These are phyloP conservation scores for Dictyostelium purpureum DNA, from an alignment of 78 protist genomes.

Conservation along the genomic window DNA sequence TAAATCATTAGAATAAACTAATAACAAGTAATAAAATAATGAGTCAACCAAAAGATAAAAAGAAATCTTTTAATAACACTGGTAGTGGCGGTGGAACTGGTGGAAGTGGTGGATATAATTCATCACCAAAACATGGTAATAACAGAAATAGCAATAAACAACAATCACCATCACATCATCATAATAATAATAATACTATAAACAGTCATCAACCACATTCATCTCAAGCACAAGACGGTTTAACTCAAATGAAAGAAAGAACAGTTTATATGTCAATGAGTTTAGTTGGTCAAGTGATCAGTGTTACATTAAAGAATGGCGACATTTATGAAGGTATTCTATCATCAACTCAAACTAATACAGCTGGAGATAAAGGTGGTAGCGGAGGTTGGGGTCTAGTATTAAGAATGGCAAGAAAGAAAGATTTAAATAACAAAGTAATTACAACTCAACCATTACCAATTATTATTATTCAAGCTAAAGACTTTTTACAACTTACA, in stretches of 20 bases:
- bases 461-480: slow-evolving; percentile 42
- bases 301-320: slow-evolving; percentile 60
- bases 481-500: slow-evolving; percentile 41
- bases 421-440: neutral
- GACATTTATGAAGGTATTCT: slow-evolving; percentile 76
- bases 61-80: neutral
- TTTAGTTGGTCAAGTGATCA: slow-evolving; percentile 39
- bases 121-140: slow-evolving; percentile 1
- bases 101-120: neutral
- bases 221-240: neutral
- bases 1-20: too few species aligned
- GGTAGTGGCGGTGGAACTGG: neutral
- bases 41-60: slow-evolving; percentile 6
- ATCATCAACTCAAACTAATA: neutral
- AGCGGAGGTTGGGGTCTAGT: slow-evolving; percentile 48
- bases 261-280: slow-evolving; percentile 30
- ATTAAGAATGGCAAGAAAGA: slow-evolving; percentile 70
- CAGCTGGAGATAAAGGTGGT: neutral
- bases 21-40: too few species aligned
- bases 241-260: slow-evolving; percentile 33
- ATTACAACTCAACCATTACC: slow-evolving; percentile 41
- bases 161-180: neutral
- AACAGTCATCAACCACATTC: slow-evolving; percentile 31
- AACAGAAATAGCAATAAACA: neutral
- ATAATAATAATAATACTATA: neutral